A percentile compares a stretch with the other conserved stretches of the same genome.
These are phyloP conservation scores for Cephalotrichum gorgonifer DNA, from an alignment of 2,329 filamentous ascomycete genomes.

Conservation along the genomic window DNA sequence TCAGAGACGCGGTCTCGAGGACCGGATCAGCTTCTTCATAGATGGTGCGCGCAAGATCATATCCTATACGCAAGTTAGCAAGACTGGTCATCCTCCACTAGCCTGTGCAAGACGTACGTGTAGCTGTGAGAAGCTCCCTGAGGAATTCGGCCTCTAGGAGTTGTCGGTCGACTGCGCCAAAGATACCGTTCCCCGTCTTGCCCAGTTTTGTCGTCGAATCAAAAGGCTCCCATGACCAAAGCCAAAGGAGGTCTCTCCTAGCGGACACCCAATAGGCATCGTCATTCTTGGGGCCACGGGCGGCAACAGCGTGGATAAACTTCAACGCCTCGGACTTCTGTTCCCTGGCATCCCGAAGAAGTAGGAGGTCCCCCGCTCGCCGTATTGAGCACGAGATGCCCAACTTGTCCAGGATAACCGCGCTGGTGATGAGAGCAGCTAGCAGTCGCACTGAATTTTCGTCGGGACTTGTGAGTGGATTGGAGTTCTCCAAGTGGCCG, in stretches of 20 bases:
- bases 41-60: constrained; percentile 50
- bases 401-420: constrained; percentile 41
- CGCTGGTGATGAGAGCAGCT: constrained; percentile 52
- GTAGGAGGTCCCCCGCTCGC: constrained; percentile 49
- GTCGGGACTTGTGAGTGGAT: constrained; percentile 54
- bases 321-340: constrained; percentile 50
- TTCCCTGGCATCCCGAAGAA: constrained; percentile 53
- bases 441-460: constrained; percentile 46
- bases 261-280: constrained; percentile 53
- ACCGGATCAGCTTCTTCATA: constrained; percentile 42
- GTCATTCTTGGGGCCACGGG: constrained; percentile 43
- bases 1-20: constrained; percentile 39
- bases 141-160: constrained; percentile 63
- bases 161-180: constrained; percentile 48
- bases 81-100: not conserved
- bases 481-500: constrained; percentile 46
- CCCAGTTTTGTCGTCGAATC: not conserved
- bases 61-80: constrained; percentile 32
- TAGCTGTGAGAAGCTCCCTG: constrained; percentile 52
- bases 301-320: constrained; percentile 43
- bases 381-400: constrained; percentile 41
- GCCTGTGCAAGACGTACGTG: constrained; percentile 34
- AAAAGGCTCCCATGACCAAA: constrained; percentile 59
- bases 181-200: constrained; percentile 45
- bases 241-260: constrained; percentile 59